Conservation (phyloP, 2,329 filamentous ascomycete genomes). For the Sporothrix euskadiensis region DNA sequence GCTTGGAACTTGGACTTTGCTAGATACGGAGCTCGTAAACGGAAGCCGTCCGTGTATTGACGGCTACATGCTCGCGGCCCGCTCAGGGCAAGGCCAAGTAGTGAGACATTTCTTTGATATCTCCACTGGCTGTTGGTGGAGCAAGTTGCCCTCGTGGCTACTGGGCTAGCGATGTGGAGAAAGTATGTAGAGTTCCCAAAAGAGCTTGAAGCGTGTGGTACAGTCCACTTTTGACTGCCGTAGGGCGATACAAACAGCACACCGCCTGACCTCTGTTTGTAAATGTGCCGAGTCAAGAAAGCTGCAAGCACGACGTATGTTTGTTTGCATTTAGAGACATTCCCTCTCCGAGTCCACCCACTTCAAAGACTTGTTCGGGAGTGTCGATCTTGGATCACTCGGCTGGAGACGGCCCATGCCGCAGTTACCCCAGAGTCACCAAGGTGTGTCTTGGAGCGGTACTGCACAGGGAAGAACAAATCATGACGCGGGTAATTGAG, state of each 20-base stretch:
- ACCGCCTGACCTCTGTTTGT: neutral
- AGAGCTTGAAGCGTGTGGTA: neutral
- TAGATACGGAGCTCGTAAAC: neutral
- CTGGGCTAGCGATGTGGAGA: neutral
- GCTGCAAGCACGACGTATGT: neutral
- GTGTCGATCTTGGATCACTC: slow-evolving; percentile 4
- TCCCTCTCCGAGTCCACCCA: neutral
- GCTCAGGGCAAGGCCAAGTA: neutral
- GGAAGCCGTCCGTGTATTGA: neutral
- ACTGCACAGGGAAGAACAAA: neutral
- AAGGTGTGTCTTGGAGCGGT: neutral
- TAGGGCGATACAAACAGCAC: neutral
- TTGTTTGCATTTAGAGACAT: neutral
- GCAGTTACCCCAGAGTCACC: neutral
- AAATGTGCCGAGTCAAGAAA: neutral
- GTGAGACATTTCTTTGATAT: neutral
- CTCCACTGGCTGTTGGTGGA: neutral
- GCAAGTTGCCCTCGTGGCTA: neutral
- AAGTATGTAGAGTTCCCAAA: neutral
- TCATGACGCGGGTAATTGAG: slow-evolving; percentile 9
- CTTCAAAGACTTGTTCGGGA: neutral
- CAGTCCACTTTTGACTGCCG: neutral
- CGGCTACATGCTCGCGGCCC: neutral
- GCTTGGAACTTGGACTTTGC: no score
- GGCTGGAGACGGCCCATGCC: neutral